These are phyloP conservation scores for Nitzschia putrida DNA, from an alignment of 108 stramenopile genomes.

Conservation along the genomic window DNA sequence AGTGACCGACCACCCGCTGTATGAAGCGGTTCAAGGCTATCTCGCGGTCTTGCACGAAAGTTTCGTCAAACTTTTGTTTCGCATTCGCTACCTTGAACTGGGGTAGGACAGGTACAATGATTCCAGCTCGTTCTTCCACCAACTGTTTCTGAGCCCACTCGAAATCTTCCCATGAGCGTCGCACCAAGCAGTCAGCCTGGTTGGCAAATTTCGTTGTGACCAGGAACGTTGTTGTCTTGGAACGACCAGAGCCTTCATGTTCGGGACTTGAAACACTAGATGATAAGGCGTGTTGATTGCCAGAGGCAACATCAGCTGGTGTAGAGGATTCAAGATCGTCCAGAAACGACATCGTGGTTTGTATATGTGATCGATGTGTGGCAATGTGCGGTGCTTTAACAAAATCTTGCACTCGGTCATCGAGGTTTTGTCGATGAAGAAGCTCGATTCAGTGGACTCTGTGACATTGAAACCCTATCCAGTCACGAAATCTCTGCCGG, in stretches of 20 bases:
- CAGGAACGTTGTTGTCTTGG: conserved; percentile 21
- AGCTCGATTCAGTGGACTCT: too few species aligned
- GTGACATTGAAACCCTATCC: too few species aligned
- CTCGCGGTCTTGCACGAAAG: conserved; percentile 24
- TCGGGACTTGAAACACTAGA: conserved; percentile 34
- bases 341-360: conserved; percentile 23
- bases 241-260: conserved; percentile 27
- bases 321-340: background rate
- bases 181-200: conserved; percentile 20
- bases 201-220: conserved; percentile 36
- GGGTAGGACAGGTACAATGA: conserved; percentile 41
- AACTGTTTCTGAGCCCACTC: conserved; percentile 33
- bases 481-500: too few species aligned
- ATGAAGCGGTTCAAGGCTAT: conserved; percentile 29
- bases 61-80: conserved; percentile 27
- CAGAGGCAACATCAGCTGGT: background rate
- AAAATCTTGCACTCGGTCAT: too few species aligned
- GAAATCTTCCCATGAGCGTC: conserved; percentile 37
- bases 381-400: too few species aligned
- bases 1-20: conserved; percentile 29
- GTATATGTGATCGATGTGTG: too few species aligned
- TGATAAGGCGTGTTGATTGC: conserved; percentile 14
- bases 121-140: conserved; percentile 33
- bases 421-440: too few species aligned
- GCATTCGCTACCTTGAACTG: conserved; percentile 5